These are phyloP conservation scores for Tolypocladium capitatum DNA, from an alignment of 2,329 filamentous ascomycete species.

Conservation along the genomic window DNA sequence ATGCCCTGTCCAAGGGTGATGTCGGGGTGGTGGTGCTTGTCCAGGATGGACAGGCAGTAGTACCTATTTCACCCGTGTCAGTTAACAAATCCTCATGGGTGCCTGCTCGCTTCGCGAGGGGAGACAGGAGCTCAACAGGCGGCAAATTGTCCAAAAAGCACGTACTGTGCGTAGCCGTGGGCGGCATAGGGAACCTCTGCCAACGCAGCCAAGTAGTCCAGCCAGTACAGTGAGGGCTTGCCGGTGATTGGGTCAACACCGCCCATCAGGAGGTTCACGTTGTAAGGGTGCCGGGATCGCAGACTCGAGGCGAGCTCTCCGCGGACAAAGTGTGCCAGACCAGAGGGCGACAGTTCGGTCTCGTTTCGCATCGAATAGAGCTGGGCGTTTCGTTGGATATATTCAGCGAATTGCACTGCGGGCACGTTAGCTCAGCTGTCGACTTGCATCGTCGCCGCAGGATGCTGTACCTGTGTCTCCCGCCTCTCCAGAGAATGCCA, in stretches of 20 bases:
- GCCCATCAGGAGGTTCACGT: conserved; percentile 88
- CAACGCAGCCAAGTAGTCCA: conserved; percentile 86
- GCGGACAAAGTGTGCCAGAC: conserved; percentile 85
- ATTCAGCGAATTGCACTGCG: conserved; percentile 97
- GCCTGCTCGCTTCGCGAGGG: neutral
- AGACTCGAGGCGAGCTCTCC: conserved; percentile 84
- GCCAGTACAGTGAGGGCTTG: conserved; percentile 89
- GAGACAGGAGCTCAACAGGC: neutral
- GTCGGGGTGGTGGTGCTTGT: conserved; percentile 96
- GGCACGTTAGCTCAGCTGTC: conserved; percentile 9
- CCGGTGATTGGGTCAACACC: conserved; percentile 85
- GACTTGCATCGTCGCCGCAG: neutral
- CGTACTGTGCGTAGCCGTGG: conserved; percentile 93
- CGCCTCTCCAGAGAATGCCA: conserved; percentile 92
- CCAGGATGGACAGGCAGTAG: conserved; percentile 93
- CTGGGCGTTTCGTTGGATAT: conserved; percentile 95
- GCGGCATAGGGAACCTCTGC: conserved; percentile 88
- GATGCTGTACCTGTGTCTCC: conserved; percentile 68
- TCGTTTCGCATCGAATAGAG: conserved; percentile 98
- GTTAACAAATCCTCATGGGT: neutral
- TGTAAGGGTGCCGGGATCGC: conserved; percentile 87
- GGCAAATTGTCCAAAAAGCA: conserved; percentile 3
- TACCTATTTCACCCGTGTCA: conserved; percentile 41
- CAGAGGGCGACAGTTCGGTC: conserved; percentile 77
- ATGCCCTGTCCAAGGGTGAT: conserved; percentile 81